phyloP scores from a whole-genome alignment of 306 rosid genomes.

The Myrica gale region DNA sequence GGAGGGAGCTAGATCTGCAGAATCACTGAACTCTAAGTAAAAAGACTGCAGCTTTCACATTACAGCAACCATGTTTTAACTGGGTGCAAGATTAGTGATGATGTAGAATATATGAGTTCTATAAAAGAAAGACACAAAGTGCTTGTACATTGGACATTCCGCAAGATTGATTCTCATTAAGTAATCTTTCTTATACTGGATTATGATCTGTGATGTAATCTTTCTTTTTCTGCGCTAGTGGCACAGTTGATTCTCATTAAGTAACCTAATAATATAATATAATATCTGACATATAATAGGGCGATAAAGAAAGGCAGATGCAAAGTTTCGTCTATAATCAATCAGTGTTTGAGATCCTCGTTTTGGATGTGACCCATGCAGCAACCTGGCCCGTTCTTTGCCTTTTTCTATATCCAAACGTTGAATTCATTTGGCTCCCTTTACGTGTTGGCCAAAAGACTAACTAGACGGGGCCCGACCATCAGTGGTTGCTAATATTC shows the following conservation, averaged over 20 bases:
- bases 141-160: constrained; percentile 63
- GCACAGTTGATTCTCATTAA: constrained; percentile 11
- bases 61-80: not conserved
- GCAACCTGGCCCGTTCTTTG: constrained; percentile 49
- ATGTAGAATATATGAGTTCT: constrained; percentile 10
- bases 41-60: not conserved
- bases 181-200: too few relatives aligned
- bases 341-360: constrained; percentile 29
- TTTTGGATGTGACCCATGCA: constrained; percentile 48
- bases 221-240: constrained; percentile 40
- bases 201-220: constrained; percentile 58
- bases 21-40: not conserved
- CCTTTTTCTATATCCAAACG: constrained; percentile 29
- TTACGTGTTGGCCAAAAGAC: constrained; percentile 28
- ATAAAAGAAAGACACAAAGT: constrained; percentile 30
- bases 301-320: constrained; percentile 17
- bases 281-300: constrained; percentile 28
- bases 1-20: not conserved
- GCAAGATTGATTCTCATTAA: constrained; percentile 24
- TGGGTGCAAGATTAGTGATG: constrained; percentile 33
- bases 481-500: constrained; percentile 22
- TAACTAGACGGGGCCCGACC: not conserved
- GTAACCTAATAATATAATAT: not conserved
- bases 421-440: constrained; percentile 32
- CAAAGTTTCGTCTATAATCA: constrained; percentile 19